Base-by-base conservation (phyloP, 805 yeast genomes). In the Tetrapisispora namnaoensis region DNA sequence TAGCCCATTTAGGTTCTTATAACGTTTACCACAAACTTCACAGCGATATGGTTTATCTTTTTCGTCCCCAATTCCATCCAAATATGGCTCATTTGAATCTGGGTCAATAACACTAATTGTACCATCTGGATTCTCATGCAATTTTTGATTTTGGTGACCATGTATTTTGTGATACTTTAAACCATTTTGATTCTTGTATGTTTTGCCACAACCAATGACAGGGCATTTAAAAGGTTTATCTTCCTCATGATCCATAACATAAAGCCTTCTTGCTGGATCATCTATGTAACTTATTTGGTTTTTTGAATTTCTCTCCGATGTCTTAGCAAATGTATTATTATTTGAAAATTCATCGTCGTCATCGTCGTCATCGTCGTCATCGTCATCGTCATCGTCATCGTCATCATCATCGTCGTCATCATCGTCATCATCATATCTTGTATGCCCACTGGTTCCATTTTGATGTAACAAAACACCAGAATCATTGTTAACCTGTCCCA, bases 41-140 rank as follows among this genome's bases (percentile, higher is more conserved):
- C 99, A 93, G 62, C 98, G 78, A 67, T 91, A 93, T 34, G 99
- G 99, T 71, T 93, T 93, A 71, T 93, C 99, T 72, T 88, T 90
- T 67, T 93, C 99, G 78, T 89, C 78, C 20, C 91, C 95, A 69
- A 88, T 83, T 4, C 96, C 95, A 66, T 91, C 96, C 39, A 91
- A 86, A 64, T 86, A 88, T 13, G 96, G 95, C 49, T 89, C 79
- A 61, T 87, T 88, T 40, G 82, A 76, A 62, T 83, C 87, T 11
- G 99, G 99, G 66, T 93, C 96, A 52, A 91, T 85, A 37, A 91
- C 89, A 44, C 91, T 83, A 56, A 83, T 85, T 1, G 96, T 83
- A 4, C 99, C 99, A 63, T 91, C 98, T 13, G 89, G 86, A 63
- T 91, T 91, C 58, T 83, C 86, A 61, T 87, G 84, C 50, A 91